phyloP scores from a whole-genome alignment of 2,329 filamentous ascomycete genomes.

The Myriosclerotinia duriaeana region DNA sequence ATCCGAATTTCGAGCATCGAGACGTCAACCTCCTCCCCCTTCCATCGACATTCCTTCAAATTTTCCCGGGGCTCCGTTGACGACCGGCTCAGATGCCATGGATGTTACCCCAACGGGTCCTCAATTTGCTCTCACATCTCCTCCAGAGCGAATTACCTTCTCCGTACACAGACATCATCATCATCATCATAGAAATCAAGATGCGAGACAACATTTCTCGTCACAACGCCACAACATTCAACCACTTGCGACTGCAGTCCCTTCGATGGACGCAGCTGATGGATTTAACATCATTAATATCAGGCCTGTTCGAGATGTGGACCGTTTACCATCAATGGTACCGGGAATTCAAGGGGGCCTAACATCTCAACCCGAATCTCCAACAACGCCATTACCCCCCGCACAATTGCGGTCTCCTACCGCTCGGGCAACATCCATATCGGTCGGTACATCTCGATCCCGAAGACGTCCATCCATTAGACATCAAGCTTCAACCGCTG shows the following conservation, averaged over 20 bases:
- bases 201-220: constrained; percentile 51
- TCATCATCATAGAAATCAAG: constrained; percentile 53
- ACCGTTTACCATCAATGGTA: constrained; percentile 81
- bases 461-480: constrained; percentile 80
- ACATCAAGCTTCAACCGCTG: constrained; percentile 83
- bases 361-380: constrained; percentile 87
- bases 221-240: constrained; percentile 58
- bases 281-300: constrained; percentile 70
- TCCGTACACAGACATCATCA: constrained; percentile 54
- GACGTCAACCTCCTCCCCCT: constrained; percentile 80
- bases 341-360: constrained; percentile 67
- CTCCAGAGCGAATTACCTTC: constrained; percentile 68
- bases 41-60: constrained; percentile 74
- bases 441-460: constrained; percentile 54
- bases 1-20: constrained; percentile 60
- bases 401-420: constrained; percentile 60
- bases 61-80: constrained; percentile 50
- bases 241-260: constrained; percentile 64
- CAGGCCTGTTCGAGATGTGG: constrained; percentile 75
- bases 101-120: constrained; percentile 62
- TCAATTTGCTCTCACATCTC: constrained; percentile 66
- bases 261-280: constrained; percentile 67
- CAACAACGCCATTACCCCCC: constrained; percentile 77
- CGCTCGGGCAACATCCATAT: constrained; percentile 53
- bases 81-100: constrained; percentile 49